Evolutionary conservation across 805 yeast genomes (phyloP).

Genomic region (Hagleromyces aurorensis): DNA sequence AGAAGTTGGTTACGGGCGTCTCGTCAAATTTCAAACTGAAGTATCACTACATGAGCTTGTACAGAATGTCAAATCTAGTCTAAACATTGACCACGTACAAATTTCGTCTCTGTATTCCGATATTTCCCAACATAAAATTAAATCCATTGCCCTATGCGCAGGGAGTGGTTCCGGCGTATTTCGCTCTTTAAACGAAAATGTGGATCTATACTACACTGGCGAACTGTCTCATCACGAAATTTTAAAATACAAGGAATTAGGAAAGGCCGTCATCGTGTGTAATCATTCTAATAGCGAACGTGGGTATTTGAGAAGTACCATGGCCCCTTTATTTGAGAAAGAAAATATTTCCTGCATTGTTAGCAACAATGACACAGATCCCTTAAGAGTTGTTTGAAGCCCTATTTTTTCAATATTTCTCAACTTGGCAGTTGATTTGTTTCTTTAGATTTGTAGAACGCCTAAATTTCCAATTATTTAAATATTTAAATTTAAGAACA

Average conservation of each 20-base stretch:
- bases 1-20: slow-evolving; percentile 78
- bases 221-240: slow-evolving; percentile 94
- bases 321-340: slow-evolving; percentile 36
- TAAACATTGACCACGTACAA: slow-evolving; percentile 53
- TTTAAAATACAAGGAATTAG: slow-evolving; percentile 59
- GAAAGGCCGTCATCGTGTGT: slow-evolving; percentile 64
- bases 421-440: no score
- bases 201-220: slow-evolving; percentile 80
- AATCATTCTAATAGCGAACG: slow-evolving; percentile 93
- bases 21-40: slow-evolving; percentile 42
- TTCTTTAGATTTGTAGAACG: no score
- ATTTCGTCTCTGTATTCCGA: slow-evolving; percentile 38
- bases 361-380: slow-evolving; percentile 58
- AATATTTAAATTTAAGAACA: no score
- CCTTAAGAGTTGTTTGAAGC: slow-evolving; percentile 32
- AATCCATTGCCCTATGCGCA: slow-evolving; percentile 79
- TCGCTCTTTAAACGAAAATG: slow-evolving; percentile 36
- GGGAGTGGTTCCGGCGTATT: slow-evolving; percentile 88
- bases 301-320: slow-evolving; percentile 57
- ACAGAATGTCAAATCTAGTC: slow-evolving; percentile 41
- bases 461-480: no score
- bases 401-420: slow-evolving; percentile 4
- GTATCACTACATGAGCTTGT: slow-evolving; percentile 41
- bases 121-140: slow-evolving; percentile 31
- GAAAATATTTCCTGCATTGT: slow-evolving; percentile 43